A percentile compares a stretch with the other conserved stretches of the same genome.
These are phyloP conservation scores for Achaetomium macrosporum DNA, from an alignment of 2,329 filamentous ascomycete species.

Conservation along the genomic window DNA sequence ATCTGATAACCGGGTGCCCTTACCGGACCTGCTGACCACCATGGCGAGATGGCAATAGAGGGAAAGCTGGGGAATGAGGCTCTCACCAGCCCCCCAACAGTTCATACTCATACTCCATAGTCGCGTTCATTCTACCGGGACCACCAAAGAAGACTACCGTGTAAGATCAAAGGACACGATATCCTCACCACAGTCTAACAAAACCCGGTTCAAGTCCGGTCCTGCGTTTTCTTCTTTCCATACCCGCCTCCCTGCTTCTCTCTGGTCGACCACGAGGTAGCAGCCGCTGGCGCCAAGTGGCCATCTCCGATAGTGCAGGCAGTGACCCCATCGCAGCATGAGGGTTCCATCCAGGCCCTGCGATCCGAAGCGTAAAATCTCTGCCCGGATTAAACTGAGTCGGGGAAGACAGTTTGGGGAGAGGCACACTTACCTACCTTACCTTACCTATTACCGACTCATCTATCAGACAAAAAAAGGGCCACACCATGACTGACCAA, in stretches of 20 bases:
- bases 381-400: constrained; percentile 4
- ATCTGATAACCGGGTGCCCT: constrained; percentile 9
- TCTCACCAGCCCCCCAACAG: too few species aligned
- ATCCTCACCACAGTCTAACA: not conserved
- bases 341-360: constrained; percentile 22
- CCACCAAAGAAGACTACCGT: too few species aligned
- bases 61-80: too few species aligned
- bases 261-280: not conserved
- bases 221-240: not conserved
- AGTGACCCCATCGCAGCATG: not conserved
- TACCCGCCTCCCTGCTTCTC: not conserved
- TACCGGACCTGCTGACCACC: constrained; percentile 5
- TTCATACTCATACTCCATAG: too few species aligned
- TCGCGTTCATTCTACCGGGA: too few species aligned
- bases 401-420: not conserved
- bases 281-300: not conserved
- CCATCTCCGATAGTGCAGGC: not conserved
- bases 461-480: not conserved
- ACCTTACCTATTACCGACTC: not conserved
- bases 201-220: constrained; percentile 2
- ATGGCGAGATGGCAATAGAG: not conserved
- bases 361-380: constrained; percentile 20
- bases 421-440: not conserved
- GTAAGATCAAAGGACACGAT: constrained; percentile 5
- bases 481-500: not conserved